Evolutionary conservation across 441 rosid species (phyloP), one percentile per base, ranked within the genome.

Genomic region (Croton setiger): DNA sequence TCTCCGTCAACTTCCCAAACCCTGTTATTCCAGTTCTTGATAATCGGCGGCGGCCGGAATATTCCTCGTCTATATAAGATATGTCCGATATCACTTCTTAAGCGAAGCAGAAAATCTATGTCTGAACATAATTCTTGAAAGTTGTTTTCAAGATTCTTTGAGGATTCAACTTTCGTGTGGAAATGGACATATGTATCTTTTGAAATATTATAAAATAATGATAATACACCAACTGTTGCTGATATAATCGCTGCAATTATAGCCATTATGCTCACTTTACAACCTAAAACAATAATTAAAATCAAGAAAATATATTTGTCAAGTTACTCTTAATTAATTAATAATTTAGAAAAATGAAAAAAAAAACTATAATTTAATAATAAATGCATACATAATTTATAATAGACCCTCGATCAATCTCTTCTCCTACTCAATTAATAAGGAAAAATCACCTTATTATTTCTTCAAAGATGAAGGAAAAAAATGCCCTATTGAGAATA

Each of bases 101-200:
- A 43, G 4, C 36, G 65, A 3, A 18, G 65, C 10, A 43, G 35
- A 6, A 11, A 41, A 15, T 60, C 64, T 41, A 43, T 3, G 20
- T 48, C 49, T n/a, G 27, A n/a, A 13, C 36, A 37, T 9, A 60
- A 10, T 37, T 43, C 31, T 41, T 9, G 15, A 11, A n/a, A 60
- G 47, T 62, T 62, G 20, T 9, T 5, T 2, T 62, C 66, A 15
- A 62, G 47, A 13, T 9, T 21, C 18, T 14, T 62, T 62, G 65
- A 43, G 23, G 41, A 20, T 20, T 61, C n/a, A 61, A 61, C n/a
- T 43, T 61, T 61, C 51, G 41, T 43, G n/a, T 43, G 51, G 3
- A 61, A 31, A 43, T 61, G 43, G 2, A 18, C 65, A 21, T 41
- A 61, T 62, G 66, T 13, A 20, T 62, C 66, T 62, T 62, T 44